phyloP scores from a whole-genome alignment of 768 basidiomycete genomes.

The Leccinum sublutescens region DNA sequence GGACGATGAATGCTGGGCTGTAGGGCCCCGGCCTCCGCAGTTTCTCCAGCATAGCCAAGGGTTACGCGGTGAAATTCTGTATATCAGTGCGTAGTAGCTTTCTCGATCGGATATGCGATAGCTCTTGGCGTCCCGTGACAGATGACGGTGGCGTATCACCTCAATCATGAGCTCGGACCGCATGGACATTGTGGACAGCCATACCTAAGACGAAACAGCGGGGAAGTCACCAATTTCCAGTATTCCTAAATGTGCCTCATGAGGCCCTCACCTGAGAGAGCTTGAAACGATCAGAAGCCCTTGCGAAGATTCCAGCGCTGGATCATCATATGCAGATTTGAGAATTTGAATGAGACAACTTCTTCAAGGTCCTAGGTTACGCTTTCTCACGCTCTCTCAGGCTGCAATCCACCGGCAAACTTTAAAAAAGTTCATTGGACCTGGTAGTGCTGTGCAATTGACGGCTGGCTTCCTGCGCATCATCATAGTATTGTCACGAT shows the following conservation, averaged over 20 bases:
- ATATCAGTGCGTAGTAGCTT: background rate
- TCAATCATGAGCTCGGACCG: background rate
- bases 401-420: background rate
- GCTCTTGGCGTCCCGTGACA: background rate
- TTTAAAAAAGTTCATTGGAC: background rate
- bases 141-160: background rate
- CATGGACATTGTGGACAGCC: background rate
- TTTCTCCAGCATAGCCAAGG: background rate
- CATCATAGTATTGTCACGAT: too few relatives aligned
- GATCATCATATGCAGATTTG: background rate
- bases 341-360: background rate
- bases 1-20: background rate
- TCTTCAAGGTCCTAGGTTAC: background rate
- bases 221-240: background rate
- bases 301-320: too few relatives aligned
- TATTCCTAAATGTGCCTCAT: background rate
- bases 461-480: too few relatives aligned
- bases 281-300: background rate
- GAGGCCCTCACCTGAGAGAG: background rate
- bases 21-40: too few relatives aligned
- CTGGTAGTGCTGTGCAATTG: background rate
- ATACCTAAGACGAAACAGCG: background rate
- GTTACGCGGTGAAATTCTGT: background rate
- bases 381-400: background rate
- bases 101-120: too few relatives aligned